Conservation (phyloP, 202 grass and related monocot genomes). For the Musa balbisiana region DNA sequence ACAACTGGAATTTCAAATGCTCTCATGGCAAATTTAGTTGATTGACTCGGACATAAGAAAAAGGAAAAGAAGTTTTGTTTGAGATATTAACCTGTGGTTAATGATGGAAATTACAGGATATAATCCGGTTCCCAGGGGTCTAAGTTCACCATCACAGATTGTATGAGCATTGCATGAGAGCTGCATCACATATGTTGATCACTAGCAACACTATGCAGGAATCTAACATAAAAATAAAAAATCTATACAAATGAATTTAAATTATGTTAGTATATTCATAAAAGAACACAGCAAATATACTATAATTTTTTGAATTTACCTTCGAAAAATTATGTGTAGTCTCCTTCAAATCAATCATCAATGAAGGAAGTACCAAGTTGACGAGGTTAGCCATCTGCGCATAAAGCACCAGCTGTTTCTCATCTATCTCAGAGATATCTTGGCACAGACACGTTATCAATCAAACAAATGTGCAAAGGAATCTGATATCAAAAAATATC, state of each 20-base stretch:
- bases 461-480: constrained; percentile 13
- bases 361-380: constrained; percentile 57
- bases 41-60: background rate
- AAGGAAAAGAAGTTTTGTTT: constrained; percentile 14
- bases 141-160: constrained; percentile 89
- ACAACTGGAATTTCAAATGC: constrained; percentile 58
- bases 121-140: constrained; percentile 73
- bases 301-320: constrained; percentile 32
- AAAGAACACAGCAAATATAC: background rate
- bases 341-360: constrained; percentile 67
- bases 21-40: constrained; percentile 4
- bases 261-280: too few species aligned
- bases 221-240: constrained; percentile 24
- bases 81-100: constrained; percentile 69
- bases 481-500: background rate
- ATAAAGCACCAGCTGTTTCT: constrained; percentile 68
- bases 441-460: constrained; percentile 28
- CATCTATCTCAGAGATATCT: constrained; percentile 67
- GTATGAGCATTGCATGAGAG: constrained; percentile 91
- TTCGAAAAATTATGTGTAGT: constrained; percentile 73
- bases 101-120: constrained; percentile 94
- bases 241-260: background rate
- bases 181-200: constrained; percentile 33
- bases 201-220: constrained; percentile 26
- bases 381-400: constrained; percentile 94